A percentile compares a stretch with the other conserved stretches of the same genome.
Evolutionary conservation across 129 eudicot species (phyloP).

Genomic region (Apium graveolens): DNA sequence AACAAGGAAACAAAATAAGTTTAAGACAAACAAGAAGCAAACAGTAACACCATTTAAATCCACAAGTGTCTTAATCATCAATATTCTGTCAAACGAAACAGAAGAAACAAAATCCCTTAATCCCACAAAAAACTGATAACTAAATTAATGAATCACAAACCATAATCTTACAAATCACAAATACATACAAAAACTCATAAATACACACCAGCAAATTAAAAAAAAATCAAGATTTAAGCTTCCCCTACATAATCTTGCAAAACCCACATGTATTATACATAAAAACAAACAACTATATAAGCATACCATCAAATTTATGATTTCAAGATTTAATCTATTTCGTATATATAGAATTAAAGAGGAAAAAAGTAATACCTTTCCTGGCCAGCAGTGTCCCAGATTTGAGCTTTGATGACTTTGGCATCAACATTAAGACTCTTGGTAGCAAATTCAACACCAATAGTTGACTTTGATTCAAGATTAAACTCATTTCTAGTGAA

Average conservation of each 20-base stretch:
- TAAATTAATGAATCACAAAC: neutral
- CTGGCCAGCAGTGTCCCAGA: constrained; percentile 14
- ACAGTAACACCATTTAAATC: neutral
- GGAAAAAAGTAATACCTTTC: neutral
- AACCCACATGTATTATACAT: neutral
- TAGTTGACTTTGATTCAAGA: constrained; percentile 3
- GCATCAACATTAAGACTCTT: constrained; percentile 4
- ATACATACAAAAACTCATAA: neutral
- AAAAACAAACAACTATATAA: neutral
- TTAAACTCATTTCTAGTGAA: constrained; percentile 10
- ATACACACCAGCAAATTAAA: neutral
- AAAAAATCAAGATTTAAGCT: neutral
- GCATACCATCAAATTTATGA: neutral
- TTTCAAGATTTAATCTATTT: neutral
- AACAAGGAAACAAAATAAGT: neutral
- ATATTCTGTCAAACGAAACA: neutral
- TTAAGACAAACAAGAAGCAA: neutral
- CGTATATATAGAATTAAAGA: neutral
- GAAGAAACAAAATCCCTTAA: neutral
- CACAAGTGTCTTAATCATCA: neutral
- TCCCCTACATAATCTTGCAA: neutral
- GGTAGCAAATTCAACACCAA: constrained; percentile 13
- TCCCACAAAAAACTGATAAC: neutral
- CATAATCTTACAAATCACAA: neutral
- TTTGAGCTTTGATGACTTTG: constrained; percentile 12